Percentiles rank a stretch among this genome's conserved stretches.
Evolutionary conservation across 768 basidiomycete genomes (phyloP).

Genomic region (Boletus huronensis): DNA sequence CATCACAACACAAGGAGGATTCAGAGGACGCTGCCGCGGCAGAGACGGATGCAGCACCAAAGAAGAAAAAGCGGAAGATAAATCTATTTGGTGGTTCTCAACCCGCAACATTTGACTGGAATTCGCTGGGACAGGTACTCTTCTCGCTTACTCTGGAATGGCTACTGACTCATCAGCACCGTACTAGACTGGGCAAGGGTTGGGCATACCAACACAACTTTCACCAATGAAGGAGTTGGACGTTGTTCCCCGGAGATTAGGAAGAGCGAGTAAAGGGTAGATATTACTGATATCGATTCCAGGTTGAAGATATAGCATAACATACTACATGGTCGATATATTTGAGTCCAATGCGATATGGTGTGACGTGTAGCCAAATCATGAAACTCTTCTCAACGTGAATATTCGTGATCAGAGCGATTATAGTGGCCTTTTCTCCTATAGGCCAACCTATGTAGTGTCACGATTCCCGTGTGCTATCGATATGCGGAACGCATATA

Average conservation of each 20-base stretch:
- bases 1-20: slow-evolving; percentile 12
- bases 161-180: neutral
- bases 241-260: slow-evolving; percentile 43
- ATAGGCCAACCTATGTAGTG: slow-evolving; percentile 53
- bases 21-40: slow-evolving; percentile 14
- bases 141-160: neutral
- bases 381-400: slow-evolving; percentile 88
- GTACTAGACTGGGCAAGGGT: slow-evolving; percentile 35
- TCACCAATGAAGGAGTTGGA: slow-evolving; percentile 64
- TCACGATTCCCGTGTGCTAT: slow-evolving; percentile 42
- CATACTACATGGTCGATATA: neutral
- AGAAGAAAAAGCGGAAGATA: slow-evolving; percentile 72
- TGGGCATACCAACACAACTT: slow-evolving; percentile 63
- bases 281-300: neutral
- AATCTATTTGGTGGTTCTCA: slow-evolving; percentile 50
- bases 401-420: slow-evolving; percentile 71
- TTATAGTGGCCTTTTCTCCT: slow-evolving; percentile 64
- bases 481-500: slow-evolving; percentile 60
- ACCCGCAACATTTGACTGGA: slow-evolving; percentile 44
- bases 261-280: slow-evolving; percentile 27
- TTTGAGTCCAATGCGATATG: neutral
- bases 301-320: neutral
- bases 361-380: slow-evolving; percentile 58
- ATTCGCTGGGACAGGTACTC: slow-evolving; percentile 39
- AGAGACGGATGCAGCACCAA: slow-evolving; percentile 34